Base-by-base conservation (phyloP, 2,329 filamentous ascomycete genomes). In the Sclerotinia spermophila region DNA sequence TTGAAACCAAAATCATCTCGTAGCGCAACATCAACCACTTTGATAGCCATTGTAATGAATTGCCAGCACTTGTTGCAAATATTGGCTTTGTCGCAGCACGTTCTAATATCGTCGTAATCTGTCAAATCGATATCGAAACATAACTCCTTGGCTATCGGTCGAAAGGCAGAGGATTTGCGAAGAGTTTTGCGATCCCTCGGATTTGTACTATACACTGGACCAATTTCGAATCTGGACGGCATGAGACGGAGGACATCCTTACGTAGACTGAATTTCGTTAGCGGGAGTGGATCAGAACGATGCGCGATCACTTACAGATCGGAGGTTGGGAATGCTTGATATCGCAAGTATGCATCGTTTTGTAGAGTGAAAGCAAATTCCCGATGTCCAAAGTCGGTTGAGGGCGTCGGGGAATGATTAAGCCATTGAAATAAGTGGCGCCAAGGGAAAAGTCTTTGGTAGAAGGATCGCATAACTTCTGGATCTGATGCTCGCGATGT, bases 121-220 rank as follows among this genome's bases (percentile, higher is more conserved):
- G 96, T 98, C 87, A 99, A 87, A 87, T 99, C 96, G 77, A 99
- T 98, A 90, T 99, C 96, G 81, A 99, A 98, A 77, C 97, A 97
- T 53, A 99, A 84, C 81, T 99, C 96, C 81, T 99, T 99, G 70
- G 92, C 87, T 44, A 97, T 81, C 0, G 96, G 95, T 74, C 90
- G 91, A 83, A 99, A 97, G 13, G 92, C 89, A 62, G 89, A 88
- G 48, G 90, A 87, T 80, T 94, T 95, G 68, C 91, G 89, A 45
- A 98, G 82, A 0, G 90, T 90, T 82, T 98, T 99, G 78, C 95
- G 90, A 77, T 99, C 96, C 76, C 94, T 91, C 0, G 96, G 96
- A 80, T 98, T 97, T 61, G 94, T 92, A 67, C 87, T 93, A 83
- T 99, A 99, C 64, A 97, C 92, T n/a, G 96, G 96, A 0, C 96